These are phyloP conservation scores for Ophiocordyceps robertsii DNA, from an alignment of 2,329 filamentous ascomycete species.

Conservation along the genomic window DNA sequence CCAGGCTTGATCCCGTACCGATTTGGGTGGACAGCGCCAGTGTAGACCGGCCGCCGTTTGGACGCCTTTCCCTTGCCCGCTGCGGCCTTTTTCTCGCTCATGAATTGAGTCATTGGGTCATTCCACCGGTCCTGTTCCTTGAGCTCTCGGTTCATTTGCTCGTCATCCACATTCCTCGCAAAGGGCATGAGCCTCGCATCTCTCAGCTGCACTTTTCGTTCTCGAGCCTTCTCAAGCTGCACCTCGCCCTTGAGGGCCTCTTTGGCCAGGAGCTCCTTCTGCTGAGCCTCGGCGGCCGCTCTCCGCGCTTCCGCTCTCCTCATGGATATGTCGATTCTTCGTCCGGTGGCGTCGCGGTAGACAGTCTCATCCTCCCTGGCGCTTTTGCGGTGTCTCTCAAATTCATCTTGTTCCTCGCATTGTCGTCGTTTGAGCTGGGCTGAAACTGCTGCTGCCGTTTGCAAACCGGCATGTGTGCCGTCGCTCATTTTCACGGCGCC, in stretches of 20 bases:
- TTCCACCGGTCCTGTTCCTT: slow-evolving; percentile 75
- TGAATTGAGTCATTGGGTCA: slow-evolving; percentile 77
- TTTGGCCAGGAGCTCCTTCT: slow-evolving; percentile 53
- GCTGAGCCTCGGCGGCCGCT: slow-evolving; percentile 50
- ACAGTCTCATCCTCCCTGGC: slow-evolving; percentile 63
- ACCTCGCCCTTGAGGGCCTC: slow-evolving; percentile 74
- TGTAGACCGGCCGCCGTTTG: slow-evolving; percentile 53
- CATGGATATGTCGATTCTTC: slow-evolving; percentile 89
- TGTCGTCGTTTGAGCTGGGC: slow-evolving; percentile 54
- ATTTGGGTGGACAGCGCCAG: slow-evolving; percentile 74
- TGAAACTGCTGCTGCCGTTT: slow-evolving; percentile 68
- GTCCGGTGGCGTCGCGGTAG: slow-evolving; percentile 86
- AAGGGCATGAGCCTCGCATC: slow-evolving; percentile 76
- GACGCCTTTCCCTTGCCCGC: slow-evolving; percentile 16
- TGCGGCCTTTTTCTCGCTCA: slow-evolving; percentile 35
- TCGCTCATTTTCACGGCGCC: slow-evolving; percentile 63
- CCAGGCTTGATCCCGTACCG: slow-evolving; percentile 87
- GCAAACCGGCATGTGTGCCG: slow-evolving; percentile 75
- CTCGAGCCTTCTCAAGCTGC: slow-evolving; percentile 55
- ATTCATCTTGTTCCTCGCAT: slow-evolving; percentile 44
- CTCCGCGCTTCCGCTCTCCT: slow-evolving; percentile 75
- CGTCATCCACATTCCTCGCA: slow-evolving; percentile 72
- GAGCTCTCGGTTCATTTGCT: slow-evolving; percentile 71
- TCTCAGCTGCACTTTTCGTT: slow-evolving; percentile 52
- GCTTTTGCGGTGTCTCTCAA: slow-evolving; percentile 28